Conservation (phyloP, 306 rosid genomes). For the Myrica gale region DNA sequence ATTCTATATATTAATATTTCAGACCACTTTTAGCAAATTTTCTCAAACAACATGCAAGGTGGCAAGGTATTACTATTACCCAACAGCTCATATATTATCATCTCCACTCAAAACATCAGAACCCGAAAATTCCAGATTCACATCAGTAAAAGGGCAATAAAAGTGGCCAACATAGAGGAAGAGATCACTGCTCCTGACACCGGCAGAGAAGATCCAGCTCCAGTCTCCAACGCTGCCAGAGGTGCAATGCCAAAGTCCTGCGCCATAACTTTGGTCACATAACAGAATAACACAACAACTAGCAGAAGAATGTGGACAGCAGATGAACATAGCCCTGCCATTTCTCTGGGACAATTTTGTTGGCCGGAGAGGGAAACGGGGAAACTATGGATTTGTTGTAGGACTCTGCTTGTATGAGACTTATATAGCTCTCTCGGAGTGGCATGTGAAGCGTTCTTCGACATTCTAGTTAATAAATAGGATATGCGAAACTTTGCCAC, state of each 20-base stretch:
- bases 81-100: background rate
- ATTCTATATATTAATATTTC: background rate
- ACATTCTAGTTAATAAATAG: background rate
- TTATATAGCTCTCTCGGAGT: slow-evolving; percentile 39
- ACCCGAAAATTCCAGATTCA: background rate
- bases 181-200: slow-evolving; percentile 34
- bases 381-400: background rate
- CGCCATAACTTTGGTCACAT: slow-evolving; percentile 35
- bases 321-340: slow-evolving; percentile 40
- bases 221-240: slow-evolving; percentile 46
- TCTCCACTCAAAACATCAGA: background rate
- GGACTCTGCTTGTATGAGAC: slow-evolving; percentile 6
- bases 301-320: slow-evolving; percentile 25
- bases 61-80: background rate
- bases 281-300: slow-evolving; percentile 32
- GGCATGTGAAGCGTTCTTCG: slow-evolving; percentile 27
- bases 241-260: slow-evolving; percentile 43
- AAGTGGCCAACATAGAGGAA: slow-evolving; percentile 45
- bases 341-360: slow-evolving; percentile 18
- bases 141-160: slow-evolving; percentile 38
- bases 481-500: slow-evolving; percentile 16
- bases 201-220: slow-evolving; percentile 42
- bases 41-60: background rate
- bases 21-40: background rate
- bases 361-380: background rate